phyloP scores from a whole-genome alignment of 192 early-diverging fungal genomes.

The Coemansia aciculifera region DNA sequence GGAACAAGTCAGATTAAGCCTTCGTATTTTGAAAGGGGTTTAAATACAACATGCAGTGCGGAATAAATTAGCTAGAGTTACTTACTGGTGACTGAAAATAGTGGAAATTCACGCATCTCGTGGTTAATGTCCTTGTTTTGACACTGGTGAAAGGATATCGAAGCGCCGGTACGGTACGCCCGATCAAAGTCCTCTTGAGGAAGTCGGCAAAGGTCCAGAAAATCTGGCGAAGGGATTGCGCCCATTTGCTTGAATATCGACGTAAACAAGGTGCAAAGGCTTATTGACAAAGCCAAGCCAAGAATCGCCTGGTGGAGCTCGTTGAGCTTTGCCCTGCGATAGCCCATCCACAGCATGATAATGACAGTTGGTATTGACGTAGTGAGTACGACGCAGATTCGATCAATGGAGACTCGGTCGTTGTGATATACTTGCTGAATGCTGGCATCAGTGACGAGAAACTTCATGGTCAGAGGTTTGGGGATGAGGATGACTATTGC shows the following conservation, averaged over 20 bases:
- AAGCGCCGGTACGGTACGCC: conserved; percentile 14
- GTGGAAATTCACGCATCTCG: conserved; percentile 22
- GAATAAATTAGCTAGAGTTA: not conserved
- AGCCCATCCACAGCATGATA: conserved; percentile 42
- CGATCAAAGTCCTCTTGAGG: conserved; percentile 17
- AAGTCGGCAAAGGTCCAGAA: conserved; percentile 30
- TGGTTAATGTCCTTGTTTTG: conserved; percentile 10
- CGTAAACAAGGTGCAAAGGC: conserved; percentile 34
- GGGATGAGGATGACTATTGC: conserved; percentile 45
- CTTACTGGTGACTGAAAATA: conserved; percentile 25
- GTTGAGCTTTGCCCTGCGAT: conserved; percentile 10
- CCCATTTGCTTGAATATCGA: conserved; percentile 28
- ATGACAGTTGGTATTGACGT: conserved; percentile 32
- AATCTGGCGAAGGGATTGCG: conserved; percentile 17
- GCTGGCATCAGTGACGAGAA: conserved; percentile 27
- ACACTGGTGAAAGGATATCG: conserved; percentile 27
- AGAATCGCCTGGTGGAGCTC: conserved; percentile 36
- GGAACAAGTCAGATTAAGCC: not conserved
- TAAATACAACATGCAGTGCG: not conserved
- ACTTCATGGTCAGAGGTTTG: conserved; percentile 1
- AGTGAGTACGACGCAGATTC: conserved; percentile 30
- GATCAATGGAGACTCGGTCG: conserved; percentile 22
- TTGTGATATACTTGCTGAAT: conserved; percentile 35
- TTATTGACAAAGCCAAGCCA: conserved; percentile 39
- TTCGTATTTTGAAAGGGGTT: not conserved